Conservation (phyloP, 306 rosid genomes). For the Myrica gale region DNA sequence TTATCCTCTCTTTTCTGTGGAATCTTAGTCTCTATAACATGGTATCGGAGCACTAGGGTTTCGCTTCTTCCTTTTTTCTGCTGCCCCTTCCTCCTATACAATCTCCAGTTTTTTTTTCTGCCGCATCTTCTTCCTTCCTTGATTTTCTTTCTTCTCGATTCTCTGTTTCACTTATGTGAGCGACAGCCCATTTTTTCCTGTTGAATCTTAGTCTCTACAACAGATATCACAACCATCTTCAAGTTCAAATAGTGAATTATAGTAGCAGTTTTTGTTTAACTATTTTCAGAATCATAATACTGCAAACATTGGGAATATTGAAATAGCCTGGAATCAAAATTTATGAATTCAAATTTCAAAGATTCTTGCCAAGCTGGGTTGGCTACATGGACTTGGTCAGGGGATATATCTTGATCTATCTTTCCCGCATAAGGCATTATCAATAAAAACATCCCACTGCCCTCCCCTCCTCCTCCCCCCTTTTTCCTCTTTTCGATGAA, state of each 20-base stretch:
- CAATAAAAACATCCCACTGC: constrained; percentile 9
- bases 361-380: neutral
- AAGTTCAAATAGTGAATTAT: neutral
- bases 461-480: neutral
- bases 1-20: no score
- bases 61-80: no score
- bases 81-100: no score
- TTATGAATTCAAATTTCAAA: constrained; percentile 12
- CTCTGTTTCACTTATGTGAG: no score
- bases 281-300: neutral
- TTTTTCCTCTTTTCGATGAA: no score
- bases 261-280: constrained; percentile 10
- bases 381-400: neutral
- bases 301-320: neutral
- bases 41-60: no score
- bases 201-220: neutral
- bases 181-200: no score
- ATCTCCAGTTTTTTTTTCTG: no score
- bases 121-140: no score
- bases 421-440: constrained; percentile 18
- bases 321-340: neutral
- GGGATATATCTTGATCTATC: constrained; percentile 5
- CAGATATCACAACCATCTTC: constrained; percentile 8
- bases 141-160: no score
- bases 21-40: no score